Percentiles rank a stretch among this genome's conserved stretches.
phyloP scores from a whole-genome alignment of 108 stramenopile species.

The Nitzschia sp. region DNA sequence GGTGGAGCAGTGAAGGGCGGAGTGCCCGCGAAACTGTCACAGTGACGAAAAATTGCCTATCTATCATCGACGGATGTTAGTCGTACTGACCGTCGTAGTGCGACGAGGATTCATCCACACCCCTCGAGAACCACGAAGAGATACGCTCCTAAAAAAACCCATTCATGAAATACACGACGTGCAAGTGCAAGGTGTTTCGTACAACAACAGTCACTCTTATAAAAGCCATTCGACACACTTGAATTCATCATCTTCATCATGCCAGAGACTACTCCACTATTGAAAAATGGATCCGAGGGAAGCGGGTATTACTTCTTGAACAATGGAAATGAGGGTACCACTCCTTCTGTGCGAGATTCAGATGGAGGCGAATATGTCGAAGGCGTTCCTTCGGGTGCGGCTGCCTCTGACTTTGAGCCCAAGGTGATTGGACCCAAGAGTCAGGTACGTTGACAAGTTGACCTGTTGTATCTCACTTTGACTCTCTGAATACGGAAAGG shows the following conservation, averaged over 20 bases:
- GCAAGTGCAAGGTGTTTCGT: no score
- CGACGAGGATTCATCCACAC: no score
- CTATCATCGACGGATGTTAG: no score
- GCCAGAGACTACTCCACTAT: constrained; percentile 24
- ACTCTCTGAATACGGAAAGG: no score
- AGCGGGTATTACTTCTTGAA: constrained; percentile 13
- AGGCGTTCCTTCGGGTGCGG: constrained; percentile 13
- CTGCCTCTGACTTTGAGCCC: constrained; percentile 30
- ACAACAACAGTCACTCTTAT: not conserved
- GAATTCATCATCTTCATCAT: not conserved
- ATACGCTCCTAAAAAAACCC: no score
- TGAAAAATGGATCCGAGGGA: not conserved
- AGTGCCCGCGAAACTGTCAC: no score
- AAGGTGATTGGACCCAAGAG: constrained; percentile 16
- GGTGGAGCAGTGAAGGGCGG: no score
- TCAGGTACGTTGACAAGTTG: constrained; percentile 14
- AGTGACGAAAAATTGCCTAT: no score
- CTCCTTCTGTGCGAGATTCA: constrained; percentile 15
- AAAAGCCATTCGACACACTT: not conserved
- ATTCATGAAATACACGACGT: no score
- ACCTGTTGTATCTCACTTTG: not conserved
- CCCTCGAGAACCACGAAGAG: no score
- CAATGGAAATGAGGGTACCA: constrained; percentile 12
- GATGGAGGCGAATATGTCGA: constrained; percentile 34
- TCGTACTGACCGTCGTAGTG: no score